These are phyloP conservation scores for Leucosporidium scottii DNA, from an alignment of 768 basidiomycete species.

Conservation along the genomic window DNA sequence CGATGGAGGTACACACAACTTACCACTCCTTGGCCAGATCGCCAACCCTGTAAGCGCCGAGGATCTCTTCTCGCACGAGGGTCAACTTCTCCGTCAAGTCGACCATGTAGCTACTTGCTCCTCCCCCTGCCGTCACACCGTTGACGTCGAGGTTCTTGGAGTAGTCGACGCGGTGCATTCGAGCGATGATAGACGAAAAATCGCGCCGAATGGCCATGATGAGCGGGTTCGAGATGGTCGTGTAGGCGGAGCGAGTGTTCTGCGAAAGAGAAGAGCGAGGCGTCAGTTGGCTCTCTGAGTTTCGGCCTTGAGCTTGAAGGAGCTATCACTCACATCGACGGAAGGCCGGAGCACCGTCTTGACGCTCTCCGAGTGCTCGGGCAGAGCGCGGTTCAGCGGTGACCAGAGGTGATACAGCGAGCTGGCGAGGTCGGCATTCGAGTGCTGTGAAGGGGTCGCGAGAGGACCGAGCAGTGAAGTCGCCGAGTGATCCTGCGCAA, in stretches of 20 bases:
- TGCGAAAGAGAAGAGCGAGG: slow-evolving; percentile 1
- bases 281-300: too few species aligned
- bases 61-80: slow-evolving; percentile 70
- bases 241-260: slow-evolving; percentile 34
- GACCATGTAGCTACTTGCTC: slow-evolving; percentile 72
- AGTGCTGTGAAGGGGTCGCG: slow-evolving; percentile 67
- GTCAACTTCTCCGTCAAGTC: slow-evolving; percentile 80
- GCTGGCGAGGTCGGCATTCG: slow-evolving; percentile 70
- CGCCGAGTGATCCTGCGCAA: slow-evolving; percentile 69
- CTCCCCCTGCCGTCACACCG: slow-evolving; percentile 52
- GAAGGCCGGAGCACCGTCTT: slow-evolving; percentile 25
- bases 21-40: slow-evolving; percentile 71
- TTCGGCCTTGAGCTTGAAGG: too few species aligned
- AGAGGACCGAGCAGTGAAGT: slow-evolving; percentile 65
- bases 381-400: slow-evolving; percentile 58
- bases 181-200: slow-evolving; percentile 65
- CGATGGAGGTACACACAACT: slow-evolving; percentile 25
- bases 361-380: slow-evolving; percentile 53
- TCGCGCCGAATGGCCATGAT: slow-evolving; percentile 60
- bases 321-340: slow-evolving; percentile 18
- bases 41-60: slow-evolving; percentile 63
- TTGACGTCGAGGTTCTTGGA: slow-evolving; percentile 59
- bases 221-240: slow-evolving; percentile 40
- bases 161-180: slow-evolving; percentile 79
- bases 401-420: slow-evolving; percentile 71